These are phyloP conservation scores for Coprinopsis marcescibilis DNA, from an alignment of 768 basidiomycete genomes.

Conservation along the genomic window DNA sequence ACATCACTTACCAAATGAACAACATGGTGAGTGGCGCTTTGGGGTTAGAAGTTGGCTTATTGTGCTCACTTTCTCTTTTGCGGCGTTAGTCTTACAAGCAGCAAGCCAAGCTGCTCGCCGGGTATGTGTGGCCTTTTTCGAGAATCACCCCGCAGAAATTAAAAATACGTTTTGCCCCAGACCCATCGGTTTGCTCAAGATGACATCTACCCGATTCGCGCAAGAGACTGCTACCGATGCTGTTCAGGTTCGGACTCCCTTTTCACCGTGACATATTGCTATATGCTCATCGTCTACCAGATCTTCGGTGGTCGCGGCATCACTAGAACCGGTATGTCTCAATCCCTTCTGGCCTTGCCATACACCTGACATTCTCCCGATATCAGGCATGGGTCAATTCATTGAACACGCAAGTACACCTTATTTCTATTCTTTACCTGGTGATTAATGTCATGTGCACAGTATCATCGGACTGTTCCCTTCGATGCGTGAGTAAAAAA, in stretches of 20 bases:
- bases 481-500: slow-evolving; percentile 59
- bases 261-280: slow-evolving; percentile 5
- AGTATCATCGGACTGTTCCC: slow-evolving; percentile 61
- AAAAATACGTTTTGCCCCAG: slow-evolving; percentile 23
- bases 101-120: slow-evolving; percentile 69
- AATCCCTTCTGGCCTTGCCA: neutral
- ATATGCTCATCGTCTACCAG: slow-evolving; percentile 15
- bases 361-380: slow-evolving; percentile 4
- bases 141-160: slow-evolving; percentile 5
- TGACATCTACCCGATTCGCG: slow-evolving; percentile 55
- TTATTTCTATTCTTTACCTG: slow-evolving; percentile 3
- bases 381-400: slow-evolving; percentile 50
- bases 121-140: slow-evolving; percentile 32
- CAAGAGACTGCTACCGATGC: slow-evolving; percentile 66
- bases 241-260: slow-evolving; percentile 42
- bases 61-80: neutral
- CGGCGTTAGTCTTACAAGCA: slow-evolving; percentile 55
- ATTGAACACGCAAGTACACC: slow-evolving; percentile 54
- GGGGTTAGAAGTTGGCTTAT: neutral
- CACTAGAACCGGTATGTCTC: slow-evolving; percentile 62
- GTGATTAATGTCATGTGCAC: slow-evolving; percentile 17
- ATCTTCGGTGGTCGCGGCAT: slow-evolving; percentile 88
- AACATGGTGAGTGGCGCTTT: slow-evolving; percentile 49
- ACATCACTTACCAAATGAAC: slow-evolving; percentile 80
- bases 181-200: slow-evolving; percentile 68